Base-by-base conservation (phyloP, 1,284 basidiomycete genomes). In the Vanrija pseudolonga region DNA sequence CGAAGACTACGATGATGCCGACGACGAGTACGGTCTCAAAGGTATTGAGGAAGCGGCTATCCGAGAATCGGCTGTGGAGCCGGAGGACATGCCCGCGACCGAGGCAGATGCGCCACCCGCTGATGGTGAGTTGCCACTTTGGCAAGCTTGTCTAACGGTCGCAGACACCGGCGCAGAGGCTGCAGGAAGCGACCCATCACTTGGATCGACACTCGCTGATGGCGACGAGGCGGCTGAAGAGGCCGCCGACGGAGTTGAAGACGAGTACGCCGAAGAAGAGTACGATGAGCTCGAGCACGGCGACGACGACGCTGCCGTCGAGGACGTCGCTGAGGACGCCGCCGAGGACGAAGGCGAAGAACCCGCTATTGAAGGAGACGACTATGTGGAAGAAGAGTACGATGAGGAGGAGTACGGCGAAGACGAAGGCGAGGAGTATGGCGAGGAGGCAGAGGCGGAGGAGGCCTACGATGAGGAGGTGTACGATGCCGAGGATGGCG, bases 1-100 rank as follows among this genome's bases (percentile, higher is more conserved):
- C 19, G 23, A 48, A 6, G 55, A 47, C 14, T 38, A 47, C 2
- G 47, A 37, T 17, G 49, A 41, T 12, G 45, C n/a, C 14, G 44
- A 22, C 22, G 56, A 57, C 37, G 49, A 50, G 46, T 57, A 49
- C 46, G 56, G 56, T n/a, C 39, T 58, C 37, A 43, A 58, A 11
- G 24, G 46, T 14, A 58, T 58, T 17, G 56, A 50, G 11, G 56
- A 58, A 8, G 45, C 46, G 14, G 56, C 56, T 5, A 23, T 58
- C 7, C 43, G 40, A 17, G 52, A 49, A n/a, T 55, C 52, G 14
- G 56, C 52, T 41, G 26, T 26, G 19, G 3, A 6, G 32, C 32
- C 32, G 4, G 32, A 12, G 12, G 32, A 32, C 32, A n/a, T 6
- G 15, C 7, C 26, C 7, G 39, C 47, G 50, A 18, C 43, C 43